Evolutionary conservation across 306 rosid genomes (phyloP).

Genomic region (Leucaena leucocephala): DNA sequence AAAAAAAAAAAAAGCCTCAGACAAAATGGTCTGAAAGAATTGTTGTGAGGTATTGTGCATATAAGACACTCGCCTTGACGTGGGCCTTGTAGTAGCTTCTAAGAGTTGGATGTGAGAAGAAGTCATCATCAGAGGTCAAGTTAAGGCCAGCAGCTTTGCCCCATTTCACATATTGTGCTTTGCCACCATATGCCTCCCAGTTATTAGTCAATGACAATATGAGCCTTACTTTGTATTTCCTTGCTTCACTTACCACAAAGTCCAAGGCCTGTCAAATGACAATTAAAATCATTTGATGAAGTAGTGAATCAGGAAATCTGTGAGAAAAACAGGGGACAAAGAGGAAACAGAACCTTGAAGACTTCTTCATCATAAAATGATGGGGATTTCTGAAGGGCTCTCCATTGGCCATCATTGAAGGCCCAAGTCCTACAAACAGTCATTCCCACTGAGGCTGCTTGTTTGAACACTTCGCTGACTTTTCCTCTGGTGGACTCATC

Average conservation of each 20-base stretch:
- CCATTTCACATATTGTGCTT: slow-evolving; percentile 91
- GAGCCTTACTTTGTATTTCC: slow-evolving; percentile 79
- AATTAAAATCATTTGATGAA: neutral
- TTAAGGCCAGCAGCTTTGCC: slow-evolving; percentile 88
- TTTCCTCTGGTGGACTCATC: slow-evolving; percentile 88
- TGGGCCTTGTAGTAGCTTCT: slow-evolving; percentile 82
- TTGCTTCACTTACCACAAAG: slow-evolving; percentile 90
- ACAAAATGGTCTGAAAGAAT: neutral
- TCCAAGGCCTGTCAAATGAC: slow-evolving; percentile 65
- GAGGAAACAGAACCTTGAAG: slow-evolving; percentile 57
- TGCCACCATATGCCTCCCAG: slow-evolving; percentile 98
- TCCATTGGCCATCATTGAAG: slow-evolving; percentile 93
- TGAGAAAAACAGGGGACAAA: neutral
- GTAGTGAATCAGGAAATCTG: neutral
- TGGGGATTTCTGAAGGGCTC: slow-evolving; percentile 91
- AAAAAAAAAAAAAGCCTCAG: slow-evolving; percentile 28
- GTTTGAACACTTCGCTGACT: slow-evolving; percentile 75
- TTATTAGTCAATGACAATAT: slow-evolving; percentile 79
- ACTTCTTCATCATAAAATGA: slow-evolving; percentile 77
- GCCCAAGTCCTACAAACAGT: slow-evolving; percentile 97
- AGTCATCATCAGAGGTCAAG: slow-evolving; percentile 83
- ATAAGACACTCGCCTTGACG: slow-evolving; percentile 64
- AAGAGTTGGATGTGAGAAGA: slow-evolving; percentile 83
- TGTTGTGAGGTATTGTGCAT: neutral
- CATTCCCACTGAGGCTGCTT: slow-evolving; percentile 78